Base-by-base conservation (phyloP, 495 filamentous ascomycete genomes). In the Penicillium goetzii region DNA sequence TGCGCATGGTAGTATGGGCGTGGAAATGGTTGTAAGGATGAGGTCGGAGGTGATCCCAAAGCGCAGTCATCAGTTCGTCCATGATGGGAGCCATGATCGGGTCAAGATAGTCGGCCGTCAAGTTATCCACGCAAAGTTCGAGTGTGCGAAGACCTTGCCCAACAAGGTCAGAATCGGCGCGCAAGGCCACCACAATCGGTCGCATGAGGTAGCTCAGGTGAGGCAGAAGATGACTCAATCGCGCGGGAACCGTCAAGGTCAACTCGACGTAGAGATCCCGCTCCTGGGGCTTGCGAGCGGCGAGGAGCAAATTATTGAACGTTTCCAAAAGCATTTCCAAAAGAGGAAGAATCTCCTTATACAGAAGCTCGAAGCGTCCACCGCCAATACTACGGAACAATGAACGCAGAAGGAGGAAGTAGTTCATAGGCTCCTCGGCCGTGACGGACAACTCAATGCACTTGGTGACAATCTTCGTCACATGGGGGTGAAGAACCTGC, bases 41-140 rank as follows among this genome's bases (percentile, higher is more conserved):
- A 4, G 96, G 96, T 63, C 88, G 89, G 34, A 99, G 82, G 71
- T 98, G 96, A 61, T 97, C 92, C 85, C 94, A 98, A 9, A 99
- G 83, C 4, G 93, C 93, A 45, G 92, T 92, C 93, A 98, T 98
- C 57, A 99, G 78, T 64, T 99, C 96, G 67, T 98, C 95, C 76
- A 99, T 97, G 49, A 97, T 95, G 2, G 96, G 96, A 7, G 93
- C 92, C 95, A 99, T 99, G 59, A 99, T 99, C 0, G 96, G 96
- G 67, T 99, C 96, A 33, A 99, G 74, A 70, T 99, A 99, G 67
- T 99, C 96, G 0, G 95, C 93, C 0, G 96, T 99, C 1, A 99
- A 83, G 68, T 99, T 99, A 64, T 99, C 96, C 26, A 99, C 96
- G 70, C 96, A 99, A 17, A 99, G 84, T 71, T 99, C 96, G 17